Conservation (phyloP, 192 early-diverging fungal species). For the Thoreauomyces humboldtii region DNA sequence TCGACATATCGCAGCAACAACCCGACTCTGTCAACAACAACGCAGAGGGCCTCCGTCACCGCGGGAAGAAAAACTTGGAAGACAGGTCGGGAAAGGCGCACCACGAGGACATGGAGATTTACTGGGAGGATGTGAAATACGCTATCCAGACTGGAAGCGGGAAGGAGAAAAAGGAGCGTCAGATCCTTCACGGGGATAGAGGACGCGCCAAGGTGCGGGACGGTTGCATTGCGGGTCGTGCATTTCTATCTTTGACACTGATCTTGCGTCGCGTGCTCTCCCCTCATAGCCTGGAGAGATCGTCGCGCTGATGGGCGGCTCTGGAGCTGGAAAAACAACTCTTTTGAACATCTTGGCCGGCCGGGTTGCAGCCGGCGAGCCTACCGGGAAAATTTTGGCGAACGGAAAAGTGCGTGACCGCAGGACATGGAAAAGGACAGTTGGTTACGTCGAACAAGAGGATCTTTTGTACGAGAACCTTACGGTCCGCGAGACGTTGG, state of each 20-base stretch:
- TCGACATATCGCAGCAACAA: neutral
- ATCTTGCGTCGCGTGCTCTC: neutral
- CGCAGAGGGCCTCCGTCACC: neutral
- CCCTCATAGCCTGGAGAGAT: slow-evolving; percentile 65
- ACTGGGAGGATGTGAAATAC: slow-evolving; percentile 66
- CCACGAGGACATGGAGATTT: slow-evolving; percentile 29
- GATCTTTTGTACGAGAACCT: slow-evolving; percentile 49
- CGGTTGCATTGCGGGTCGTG: no score
- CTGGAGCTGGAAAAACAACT: slow-evolving; percentile 75
- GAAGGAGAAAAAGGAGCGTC: slow-evolving; percentile 44
- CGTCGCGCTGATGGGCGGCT: slow-evolving; percentile 83
- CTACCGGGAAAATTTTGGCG: slow-evolving; percentile 72
- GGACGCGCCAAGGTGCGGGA: slow-evolving; percentile 64
- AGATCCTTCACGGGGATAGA: slow-evolving; percentile 59
- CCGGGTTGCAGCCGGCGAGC: slow-evolving; percentile 53
- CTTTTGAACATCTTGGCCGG: slow-evolving; percentile 54
- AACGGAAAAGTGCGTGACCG: slow-evolving; percentile 61
- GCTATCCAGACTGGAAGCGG: slow-evolving; percentile 47
- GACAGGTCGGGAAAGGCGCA: neutral
- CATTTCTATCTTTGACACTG: no score
- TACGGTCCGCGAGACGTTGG: slow-evolving; percentile 66
- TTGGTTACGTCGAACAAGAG: slow-evolving; percentile 51
- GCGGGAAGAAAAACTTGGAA: neutral
- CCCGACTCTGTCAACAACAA: no score
- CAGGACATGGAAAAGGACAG: slow-evolving; percentile 12